A percentile compares a stretch with the other conserved stretches of the same genome.
These are phyloP conservation scores for Capsicum pubescens DNA, from an alignment of 257 asterid genomes.

Conservation along the genomic window DNA sequence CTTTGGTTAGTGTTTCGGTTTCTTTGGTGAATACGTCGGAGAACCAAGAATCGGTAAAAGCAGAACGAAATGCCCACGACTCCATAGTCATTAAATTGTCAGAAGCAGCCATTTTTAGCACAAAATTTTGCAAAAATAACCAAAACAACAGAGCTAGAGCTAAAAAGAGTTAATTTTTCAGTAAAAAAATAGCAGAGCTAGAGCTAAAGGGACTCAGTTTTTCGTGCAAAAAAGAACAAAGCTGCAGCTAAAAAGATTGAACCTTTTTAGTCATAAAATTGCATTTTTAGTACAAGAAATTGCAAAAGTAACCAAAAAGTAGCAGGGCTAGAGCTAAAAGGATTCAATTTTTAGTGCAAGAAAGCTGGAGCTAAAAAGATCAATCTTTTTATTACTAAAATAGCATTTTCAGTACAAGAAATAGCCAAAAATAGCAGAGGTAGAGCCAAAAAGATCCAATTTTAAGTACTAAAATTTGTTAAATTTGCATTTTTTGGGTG, in stretches of 20 bases:
- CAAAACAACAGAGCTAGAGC: neutral
- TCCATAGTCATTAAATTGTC: constrained; percentile 63
- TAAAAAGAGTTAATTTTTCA: neutral
- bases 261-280: too few relatives aligned
- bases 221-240: too few relatives aligned
- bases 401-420: constrained; percentile 37
- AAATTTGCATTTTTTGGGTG: neutral
- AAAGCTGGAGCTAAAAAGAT: too few relatives aligned
- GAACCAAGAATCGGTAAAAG: constrained; percentile 68
- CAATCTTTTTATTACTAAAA: too few relatives aligned
- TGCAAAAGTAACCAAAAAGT: too few relatives aligned
- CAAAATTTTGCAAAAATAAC: neutral
- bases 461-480: neutral
- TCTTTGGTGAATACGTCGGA: constrained; percentile 58
- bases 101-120: constrained; percentile 57
- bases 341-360: too few relatives aligned
- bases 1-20: constrained; percentile 60
- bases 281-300: constrained; percentile 37
- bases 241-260: too few relatives aligned
- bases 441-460: neutral
- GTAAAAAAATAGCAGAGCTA: too few relatives aligned
- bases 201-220: too few relatives aligned
- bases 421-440: too few relatives aligned
- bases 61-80: constrained; percentile 60
- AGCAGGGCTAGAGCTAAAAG: neutral